Percentiles rank a stretch among this genome's conserved stretches.
Evolutionary conservation across 495 filamentous ascomycete genomes (phyloP).

Genomic region (Rhizodiscina lignyota): DNA sequence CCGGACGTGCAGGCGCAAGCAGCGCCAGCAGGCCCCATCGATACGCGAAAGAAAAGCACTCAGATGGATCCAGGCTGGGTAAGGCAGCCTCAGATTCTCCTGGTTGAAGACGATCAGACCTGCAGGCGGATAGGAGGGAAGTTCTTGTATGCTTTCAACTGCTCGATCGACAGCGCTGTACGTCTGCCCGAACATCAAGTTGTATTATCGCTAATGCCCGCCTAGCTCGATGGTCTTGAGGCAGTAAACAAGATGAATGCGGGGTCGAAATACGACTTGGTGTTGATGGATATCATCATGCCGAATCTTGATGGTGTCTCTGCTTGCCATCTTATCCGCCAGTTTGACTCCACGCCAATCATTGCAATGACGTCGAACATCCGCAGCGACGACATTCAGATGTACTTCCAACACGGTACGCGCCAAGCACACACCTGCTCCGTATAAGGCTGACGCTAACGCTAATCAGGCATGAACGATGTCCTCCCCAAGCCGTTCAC

Average conservation of each 20-base stretch:
- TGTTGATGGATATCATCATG: conserved; percentile 99
- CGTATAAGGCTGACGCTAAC: conserved; percentile 1
- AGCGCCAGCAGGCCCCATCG: conserved; percentile 14
- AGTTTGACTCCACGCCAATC: conserved; percentile 72
- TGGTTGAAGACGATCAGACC: conserved; percentile 92
- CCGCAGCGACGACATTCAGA: conserved; percentile 86
- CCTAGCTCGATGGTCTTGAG: conserved; percentile 73
- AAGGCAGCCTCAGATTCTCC: conserved; percentile 65
- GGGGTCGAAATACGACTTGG: conserved; percentile 73
- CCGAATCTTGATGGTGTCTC: conserved; percentile 90
- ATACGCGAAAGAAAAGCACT: conserved; percentile 46
- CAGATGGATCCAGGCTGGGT: conserved; percentile 66
- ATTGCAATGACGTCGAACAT: conserved; percentile 99
- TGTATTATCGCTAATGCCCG: conserved; percentile 9
- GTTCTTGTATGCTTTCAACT: conserved; percentile 78
- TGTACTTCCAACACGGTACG: conserved; percentile 94
- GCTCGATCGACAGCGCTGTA: conserved; percentile 77
- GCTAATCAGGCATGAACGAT: conserved; percentile 79
- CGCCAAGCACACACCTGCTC: background rate
- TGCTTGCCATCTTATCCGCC: conserved; percentile 82
- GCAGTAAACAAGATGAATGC: conserved; percentile 83
- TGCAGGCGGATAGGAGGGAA: conserved; percentile 89
- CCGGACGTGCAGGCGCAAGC: conserved; percentile 32
- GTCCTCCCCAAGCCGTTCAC: conserved; percentile 96
- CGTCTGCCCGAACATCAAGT: conserved; percentile 20